phyloP scores from a whole-genome alignment of 805 yeast genomes.

The Ogataea polymorpha region DNA sequence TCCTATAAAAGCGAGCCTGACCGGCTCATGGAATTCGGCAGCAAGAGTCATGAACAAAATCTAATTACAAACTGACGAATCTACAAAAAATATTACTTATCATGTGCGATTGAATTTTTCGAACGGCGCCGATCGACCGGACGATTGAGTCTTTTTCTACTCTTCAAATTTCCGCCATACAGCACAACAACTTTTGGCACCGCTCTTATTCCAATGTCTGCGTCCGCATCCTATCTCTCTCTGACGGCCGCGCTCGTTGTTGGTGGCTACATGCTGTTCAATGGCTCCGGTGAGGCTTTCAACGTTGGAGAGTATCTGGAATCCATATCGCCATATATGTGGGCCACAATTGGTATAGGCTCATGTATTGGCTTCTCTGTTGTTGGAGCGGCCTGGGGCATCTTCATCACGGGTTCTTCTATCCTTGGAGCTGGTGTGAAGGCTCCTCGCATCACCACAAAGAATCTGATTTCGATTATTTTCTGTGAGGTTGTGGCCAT shows the following conservation, averaged over 20 bases:
- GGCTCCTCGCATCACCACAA: constrained; percentile 96
- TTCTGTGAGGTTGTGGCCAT: constrained; percentile 99
- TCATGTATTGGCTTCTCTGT: constrained; percentile 91
- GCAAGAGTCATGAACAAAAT: constrained; percentile 14
- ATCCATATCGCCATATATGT: constrained; percentile 89
- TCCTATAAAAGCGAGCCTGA: constrained; percentile 86
- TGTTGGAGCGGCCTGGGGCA: constrained; percentile 99
- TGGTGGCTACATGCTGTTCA: constrained; percentile 66
- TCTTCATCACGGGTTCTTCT: constrained; percentile 90
- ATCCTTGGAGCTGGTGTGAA: constrained; percentile 97
- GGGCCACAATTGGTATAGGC: constrained; percentile 92
- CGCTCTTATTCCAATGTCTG: constrained; percentile 11
- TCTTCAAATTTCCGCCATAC: constrained; percentile 9
- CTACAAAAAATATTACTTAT: constrained; percentile 1
- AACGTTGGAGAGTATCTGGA: constrained; percentile 86
- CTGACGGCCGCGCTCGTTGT: constrained; percentile 31
- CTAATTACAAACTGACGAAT: not conserved
- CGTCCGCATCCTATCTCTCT: constrained; percentile 23
- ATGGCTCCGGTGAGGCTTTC: constrained; percentile 88
- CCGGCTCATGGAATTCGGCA: constrained; percentile 53
- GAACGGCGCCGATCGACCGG: constrained; percentile 8
- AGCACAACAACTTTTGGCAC: constrained; percentile 9
- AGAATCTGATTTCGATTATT: constrained; percentile 92
- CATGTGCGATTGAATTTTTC: not conserved
- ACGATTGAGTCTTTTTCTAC: constrained; percentile 1